Evolutionary conservation across 176 grass and related monocot species (phyloP).

Genomic region (Cenchrus fungigraminus): DNA sequence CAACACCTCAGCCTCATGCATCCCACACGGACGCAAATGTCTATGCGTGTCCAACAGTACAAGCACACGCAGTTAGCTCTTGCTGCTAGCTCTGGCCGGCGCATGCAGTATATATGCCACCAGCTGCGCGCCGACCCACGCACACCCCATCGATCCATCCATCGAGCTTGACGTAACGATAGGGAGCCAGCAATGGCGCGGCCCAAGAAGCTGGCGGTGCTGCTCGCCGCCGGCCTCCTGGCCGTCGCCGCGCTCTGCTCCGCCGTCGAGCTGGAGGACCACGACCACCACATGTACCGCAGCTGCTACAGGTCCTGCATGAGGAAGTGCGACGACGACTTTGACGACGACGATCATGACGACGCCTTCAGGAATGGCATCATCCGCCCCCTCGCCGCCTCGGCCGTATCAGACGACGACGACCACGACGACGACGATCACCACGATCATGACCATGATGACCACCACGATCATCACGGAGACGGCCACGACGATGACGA

Average conservation of each 20-base stretch:
- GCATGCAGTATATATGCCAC: not conserved
- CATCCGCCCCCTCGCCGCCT: no score
- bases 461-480: not conserved
- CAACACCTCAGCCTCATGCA: conserved; percentile 1
- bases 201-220: not conserved
- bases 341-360: not conserved
- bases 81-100: not conserved
- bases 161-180: not conserved
- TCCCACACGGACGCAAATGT: not conserved
- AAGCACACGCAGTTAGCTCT: not conserved
- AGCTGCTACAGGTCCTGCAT: conserved; percentile 39
- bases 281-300: conserved; percentile 28
- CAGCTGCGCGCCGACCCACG: not conserved
- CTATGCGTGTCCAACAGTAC: not conserved
- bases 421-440: no score
- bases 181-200: not conserved
- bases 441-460: not conserved
- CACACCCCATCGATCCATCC: not conserved
- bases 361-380: no score
- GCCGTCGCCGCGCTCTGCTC: conserved; percentile 21
- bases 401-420: not conserved
- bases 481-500: not conserved
- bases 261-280: not conserved
- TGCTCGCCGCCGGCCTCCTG: conserved; percentile 14
- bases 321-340: conserved; percentile 22